Percentiles rank a stretch among this genome's conserved stretches.
phyloP scores from a whole-genome alignment of 2,329 filamentous ascomycete genomes.

The Colletotrichum sp. region DNA sequence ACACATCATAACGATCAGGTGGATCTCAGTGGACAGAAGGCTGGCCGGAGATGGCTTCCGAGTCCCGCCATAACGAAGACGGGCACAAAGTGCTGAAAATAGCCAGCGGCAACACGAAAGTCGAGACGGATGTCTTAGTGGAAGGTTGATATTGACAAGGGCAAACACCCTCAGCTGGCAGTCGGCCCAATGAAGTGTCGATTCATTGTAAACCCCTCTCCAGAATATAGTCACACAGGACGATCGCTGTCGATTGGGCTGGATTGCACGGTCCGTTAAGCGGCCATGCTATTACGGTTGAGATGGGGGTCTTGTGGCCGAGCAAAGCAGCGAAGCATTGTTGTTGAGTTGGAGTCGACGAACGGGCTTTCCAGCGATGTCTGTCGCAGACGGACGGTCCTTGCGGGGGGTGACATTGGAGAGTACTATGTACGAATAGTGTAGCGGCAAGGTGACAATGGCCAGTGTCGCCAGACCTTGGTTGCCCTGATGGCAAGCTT shows the following conservation, averaged over 20 bases:
- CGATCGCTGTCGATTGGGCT: background rate
- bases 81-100: background rate
- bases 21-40: background rate
- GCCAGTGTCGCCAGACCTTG: background rate
- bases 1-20: background rate
- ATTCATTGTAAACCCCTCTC: background rate
- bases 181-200: background rate
- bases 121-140: background rate
- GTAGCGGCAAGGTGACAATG: background rate
- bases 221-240: background rate
- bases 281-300: background rate
- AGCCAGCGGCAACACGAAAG: background rate
- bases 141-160: background rate
- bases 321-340: background rate
- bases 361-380: background rate
- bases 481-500: background rate
- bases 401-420: background rate
- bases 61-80: background rate
- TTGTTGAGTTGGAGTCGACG: background rate
- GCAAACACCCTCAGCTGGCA: background rate
- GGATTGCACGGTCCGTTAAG: background rate
- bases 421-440: background rate
- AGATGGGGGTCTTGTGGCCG: background rate
- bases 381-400: slow-evolving; percentile 5
- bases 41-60: background rate